Evolutionary conservation across 495 filamentous ascomycete species (phyloP).

Genomic region (Hyaloscypha variabilis): DNA sequence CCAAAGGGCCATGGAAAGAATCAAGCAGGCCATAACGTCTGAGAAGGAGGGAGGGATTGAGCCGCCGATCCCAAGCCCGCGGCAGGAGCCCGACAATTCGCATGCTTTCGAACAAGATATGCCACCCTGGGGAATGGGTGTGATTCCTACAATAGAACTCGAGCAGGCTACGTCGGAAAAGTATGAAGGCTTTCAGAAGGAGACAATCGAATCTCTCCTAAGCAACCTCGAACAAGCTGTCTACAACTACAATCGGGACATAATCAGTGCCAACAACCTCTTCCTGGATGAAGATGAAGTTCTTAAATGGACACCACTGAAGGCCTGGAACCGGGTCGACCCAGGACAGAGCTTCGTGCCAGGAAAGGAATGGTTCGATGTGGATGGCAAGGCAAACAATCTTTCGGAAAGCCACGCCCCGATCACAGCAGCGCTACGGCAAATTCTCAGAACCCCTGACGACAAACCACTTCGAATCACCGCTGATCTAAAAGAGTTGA

Average conservation of each 20-base stretch:
- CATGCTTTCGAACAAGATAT: background rate
- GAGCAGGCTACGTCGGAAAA: background rate
- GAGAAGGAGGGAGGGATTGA: background rate
- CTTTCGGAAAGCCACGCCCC: background rate
- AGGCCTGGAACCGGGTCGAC: background rate
- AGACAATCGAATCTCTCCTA: background rate
- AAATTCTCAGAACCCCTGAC: background rate
- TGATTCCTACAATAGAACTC: background rate
- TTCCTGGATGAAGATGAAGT: background rate
- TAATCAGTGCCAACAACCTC: conserved; percentile 1
- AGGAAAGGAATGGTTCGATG: background rate
- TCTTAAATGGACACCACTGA: background rate
- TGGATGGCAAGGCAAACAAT: background rate
- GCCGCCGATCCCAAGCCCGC: background rate
- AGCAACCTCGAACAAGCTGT: background rate
- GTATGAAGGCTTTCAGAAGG: conserved; percentile 4
- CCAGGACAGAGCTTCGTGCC: background rate
- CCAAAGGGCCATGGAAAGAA: background rate
- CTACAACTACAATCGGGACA: conserved; percentile 7
- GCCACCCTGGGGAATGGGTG: background rate
- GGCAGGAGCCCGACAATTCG: background rate
- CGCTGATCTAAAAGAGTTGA: background rate
- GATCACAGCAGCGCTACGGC: conserved; percentile 7
- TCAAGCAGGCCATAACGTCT: background rate
- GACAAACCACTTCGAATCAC: conserved; percentile 2